Percentiles rank a stretch among this genome's conserved stretches.
Conservation (phyloP, 2,329 filamentous ascomycete genomes). For the Claviceps capensis region DNA sequence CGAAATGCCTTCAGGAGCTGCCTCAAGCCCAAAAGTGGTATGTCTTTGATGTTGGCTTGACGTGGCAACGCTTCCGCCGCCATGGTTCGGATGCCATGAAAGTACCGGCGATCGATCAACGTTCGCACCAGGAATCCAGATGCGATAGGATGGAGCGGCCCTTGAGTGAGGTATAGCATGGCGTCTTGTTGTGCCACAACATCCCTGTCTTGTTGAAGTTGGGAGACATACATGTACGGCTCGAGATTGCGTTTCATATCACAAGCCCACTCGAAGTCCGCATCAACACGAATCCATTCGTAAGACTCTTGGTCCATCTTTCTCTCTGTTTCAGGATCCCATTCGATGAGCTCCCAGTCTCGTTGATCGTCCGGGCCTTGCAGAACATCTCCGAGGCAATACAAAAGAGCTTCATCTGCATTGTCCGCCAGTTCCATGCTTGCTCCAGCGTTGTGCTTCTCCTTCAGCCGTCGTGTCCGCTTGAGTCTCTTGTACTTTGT, state of each 20-base stretch:
- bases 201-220: conserved; percentile 92
- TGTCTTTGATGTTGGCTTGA: conserved; percentile 54
- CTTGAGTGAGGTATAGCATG: conserved; percentile 57
- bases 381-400: conserved; percentile 84
- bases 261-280: conserved; percentile 96
- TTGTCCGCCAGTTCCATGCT: conserved; percentile 47
- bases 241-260: conserved; percentile 71
- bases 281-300: conserved; percentile 96
- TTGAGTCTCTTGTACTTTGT: conserved; percentile 98
- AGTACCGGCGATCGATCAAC: conserved; percentile 83
- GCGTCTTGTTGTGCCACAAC: conserved; percentile 76
- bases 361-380: conserved; percentile 67
- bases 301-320: conserved; percentile 94
- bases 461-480: conserved; percentile 68
- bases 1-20: conserved; percentile 80
- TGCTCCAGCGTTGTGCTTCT: conserved; percentile 44
- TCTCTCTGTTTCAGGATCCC: conserved; percentile 76
- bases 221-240: conserved; percentile 94
- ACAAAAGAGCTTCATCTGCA: conserved; percentile 72
- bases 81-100: conserved; percentile 79
- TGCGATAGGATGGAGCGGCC: conserved; percentile 62
- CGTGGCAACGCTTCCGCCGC: conserved; percentile 67
- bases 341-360: conserved; percentile 78
- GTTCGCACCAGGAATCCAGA: conserved; percentile 85
- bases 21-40: conserved; percentile 62